phyloP scores from a whole-genome alignment of 2,329 filamentous ascomycete genomes.

The Cladosporium sp. region DNA sequence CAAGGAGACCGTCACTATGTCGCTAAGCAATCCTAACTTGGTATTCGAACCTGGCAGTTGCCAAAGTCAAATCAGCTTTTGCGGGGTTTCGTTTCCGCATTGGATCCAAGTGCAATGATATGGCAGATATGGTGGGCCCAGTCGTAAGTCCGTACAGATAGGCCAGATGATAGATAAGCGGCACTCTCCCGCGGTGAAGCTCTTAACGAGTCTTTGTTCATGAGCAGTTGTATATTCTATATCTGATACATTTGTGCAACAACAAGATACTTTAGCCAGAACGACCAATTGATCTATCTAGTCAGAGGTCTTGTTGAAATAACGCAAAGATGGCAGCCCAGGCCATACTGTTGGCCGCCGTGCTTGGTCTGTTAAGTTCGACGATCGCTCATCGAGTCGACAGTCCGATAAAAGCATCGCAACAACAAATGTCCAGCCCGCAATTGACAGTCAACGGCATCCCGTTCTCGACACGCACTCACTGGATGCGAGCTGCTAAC shows the following conservation, averaged over 20 bases:
- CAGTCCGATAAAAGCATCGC: not conserved
- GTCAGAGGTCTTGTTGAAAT: too few species aligned
- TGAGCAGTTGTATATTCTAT: too few species aligned
- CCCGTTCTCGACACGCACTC: slow-evolving; percentile 4
- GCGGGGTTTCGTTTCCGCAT: not conserved
- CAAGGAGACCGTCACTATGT: not conserved
- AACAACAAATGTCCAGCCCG: not conserved
- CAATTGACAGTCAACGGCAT: not conserved
- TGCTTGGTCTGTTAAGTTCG: not conserved
- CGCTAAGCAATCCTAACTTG: not conserved
- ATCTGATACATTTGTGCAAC: too few species aligned
- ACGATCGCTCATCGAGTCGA: not conserved
- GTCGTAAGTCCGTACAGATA: too few species aligned
- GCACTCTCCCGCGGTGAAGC: too few species aligned
- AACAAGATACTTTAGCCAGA: too few species aligned
- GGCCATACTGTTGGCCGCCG: not conserved
- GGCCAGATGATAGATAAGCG: too few species aligned
- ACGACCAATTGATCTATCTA: too few species aligned
- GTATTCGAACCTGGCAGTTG: not conserved
- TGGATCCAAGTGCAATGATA: not conserved
- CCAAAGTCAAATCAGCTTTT: not conserved
- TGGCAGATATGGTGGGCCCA: not conserved
- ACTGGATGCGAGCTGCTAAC: slow-evolving; percentile 53
- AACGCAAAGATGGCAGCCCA: not conserved
- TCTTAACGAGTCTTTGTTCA: too few species aligned